phyloP scores from a whole-genome alignment of 176 grass and related monocot genomes.

The Aegilops speltoides region DNA sequence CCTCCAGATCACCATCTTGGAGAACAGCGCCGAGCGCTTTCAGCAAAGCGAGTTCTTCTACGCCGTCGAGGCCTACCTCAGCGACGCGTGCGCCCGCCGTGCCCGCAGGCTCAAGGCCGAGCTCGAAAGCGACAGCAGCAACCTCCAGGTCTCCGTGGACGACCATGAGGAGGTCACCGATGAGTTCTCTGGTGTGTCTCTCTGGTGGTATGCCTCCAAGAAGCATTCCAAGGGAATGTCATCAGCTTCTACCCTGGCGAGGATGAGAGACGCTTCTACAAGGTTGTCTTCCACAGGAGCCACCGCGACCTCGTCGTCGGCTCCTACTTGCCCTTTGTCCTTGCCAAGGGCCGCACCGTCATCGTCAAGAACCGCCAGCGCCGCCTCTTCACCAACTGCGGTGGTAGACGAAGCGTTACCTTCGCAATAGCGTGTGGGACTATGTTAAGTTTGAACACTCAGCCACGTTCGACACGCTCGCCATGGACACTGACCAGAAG shows the following conservation, averaged over 20 bases:
- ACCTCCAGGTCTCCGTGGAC: conserved; percentile 45
- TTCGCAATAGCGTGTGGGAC: conserved; percentile 10
- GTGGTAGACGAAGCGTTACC: no score
- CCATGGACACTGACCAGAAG: conserved; percentile 51
- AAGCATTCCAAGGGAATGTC: neutral
- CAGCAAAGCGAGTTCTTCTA: conserved; percentile 44
- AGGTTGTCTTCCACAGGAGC: conserved; percentile 13
- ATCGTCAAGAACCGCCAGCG: conserved; percentile 26
- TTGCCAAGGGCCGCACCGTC: conserved; percentile 23
- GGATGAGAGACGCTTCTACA: conserved; percentile 9
- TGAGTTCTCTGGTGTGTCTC: conserved; percentile 12
- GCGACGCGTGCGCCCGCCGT: conserved; percentile 32
- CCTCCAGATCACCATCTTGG: conserved; percentile 45
- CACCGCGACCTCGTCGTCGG: conserved; percentile 5
- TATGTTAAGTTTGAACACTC: conserved; percentile 45
- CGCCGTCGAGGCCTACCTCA: conserved; percentile 57
- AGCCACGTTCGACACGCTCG: conserved; percentile 31
- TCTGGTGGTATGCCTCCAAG: conserved; percentile 8
- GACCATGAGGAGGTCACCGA: conserved; percentile 69
- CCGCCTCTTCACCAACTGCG: neutral
- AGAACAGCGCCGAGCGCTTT: conserved; percentile 39
- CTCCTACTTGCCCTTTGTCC: conserved; percentile 39
- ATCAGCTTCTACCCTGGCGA: neutral
- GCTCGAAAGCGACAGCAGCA: conserved; percentile 40
- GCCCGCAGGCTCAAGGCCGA: conserved; percentile 58